These are phyloP conservation scores for Sporothrix luriei DNA, from an alignment of 2,329 filamentous ascomycete species.

Conservation along the genomic window DNA sequence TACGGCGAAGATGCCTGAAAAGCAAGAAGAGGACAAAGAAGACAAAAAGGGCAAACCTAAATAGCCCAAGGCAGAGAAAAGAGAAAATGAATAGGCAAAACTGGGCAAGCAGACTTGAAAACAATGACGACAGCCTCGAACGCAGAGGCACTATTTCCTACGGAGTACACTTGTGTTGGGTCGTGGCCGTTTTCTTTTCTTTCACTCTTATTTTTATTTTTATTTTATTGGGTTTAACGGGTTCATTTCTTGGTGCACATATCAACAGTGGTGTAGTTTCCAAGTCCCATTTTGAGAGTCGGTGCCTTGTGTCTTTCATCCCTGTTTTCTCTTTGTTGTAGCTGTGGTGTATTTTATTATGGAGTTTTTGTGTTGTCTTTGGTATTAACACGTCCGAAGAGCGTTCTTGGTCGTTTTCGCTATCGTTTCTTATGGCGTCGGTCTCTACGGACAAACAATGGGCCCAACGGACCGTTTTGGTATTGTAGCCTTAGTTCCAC, in stretches of 20 bases:
- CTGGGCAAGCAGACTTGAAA: too few relatives aligned
- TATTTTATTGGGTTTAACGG: too few relatives aligned
- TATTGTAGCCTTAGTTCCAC: too few relatives aligned
- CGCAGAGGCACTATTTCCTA: not conserved
- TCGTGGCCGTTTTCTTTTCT: slow-evolving; percentile 1
- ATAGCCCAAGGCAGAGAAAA: not conserved
- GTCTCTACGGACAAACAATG: slow-evolving; percentile 18
- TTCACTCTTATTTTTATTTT: not conserved
- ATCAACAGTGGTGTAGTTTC: not conserved
- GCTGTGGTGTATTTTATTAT: not conserved
- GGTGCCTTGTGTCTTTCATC: not conserved
- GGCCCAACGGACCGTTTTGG: not conserved
- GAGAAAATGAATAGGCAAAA: not conserved
- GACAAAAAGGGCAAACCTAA: not conserved
- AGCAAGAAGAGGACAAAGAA: not conserved
- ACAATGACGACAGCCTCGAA: too few relatives aligned
- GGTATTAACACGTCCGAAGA: too few relatives aligned
- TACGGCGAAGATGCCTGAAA: not conserved
- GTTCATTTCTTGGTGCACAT: not conserved
- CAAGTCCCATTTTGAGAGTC: too few relatives aligned
- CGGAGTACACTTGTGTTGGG: not conserved
- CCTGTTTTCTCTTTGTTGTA: not conserved
- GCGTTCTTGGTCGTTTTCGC: slow-evolving; percentile 3
- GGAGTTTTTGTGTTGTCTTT: not conserved
- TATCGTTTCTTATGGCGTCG: not conserved